phyloP scores from a whole-genome alignment of 2,329 filamentous ascomycete species.

The Hymenoscyphus albidus region DNA sequence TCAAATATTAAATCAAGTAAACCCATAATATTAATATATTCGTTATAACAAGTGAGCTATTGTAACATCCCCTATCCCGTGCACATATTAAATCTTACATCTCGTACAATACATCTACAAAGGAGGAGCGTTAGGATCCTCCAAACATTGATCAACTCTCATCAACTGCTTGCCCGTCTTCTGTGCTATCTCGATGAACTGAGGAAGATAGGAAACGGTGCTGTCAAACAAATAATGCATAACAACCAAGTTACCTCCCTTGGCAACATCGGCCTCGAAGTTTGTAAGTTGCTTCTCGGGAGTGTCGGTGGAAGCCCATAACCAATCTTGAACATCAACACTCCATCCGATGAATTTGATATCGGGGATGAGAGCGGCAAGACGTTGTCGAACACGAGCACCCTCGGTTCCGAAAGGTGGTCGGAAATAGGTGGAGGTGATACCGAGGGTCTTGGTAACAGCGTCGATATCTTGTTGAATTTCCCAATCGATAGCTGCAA shows the following conservation, averaged over 20 bases:
- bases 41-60: neutral
- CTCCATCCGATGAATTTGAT: slow-evolving; percentile 64
- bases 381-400: slow-evolving; percentile 60
- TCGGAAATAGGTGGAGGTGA: slow-evolving; percentile 56
- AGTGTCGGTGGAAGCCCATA: slow-evolving; percentile 58
- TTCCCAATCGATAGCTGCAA: slow-evolving; percentile 57
- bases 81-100: neutral
- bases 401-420: slow-evolving; percentile 67
- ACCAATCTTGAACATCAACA: slow-evolving; percentile 68
- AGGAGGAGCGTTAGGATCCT: slow-evolving; percentile 55
- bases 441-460: slow-evolving; percentile 38
- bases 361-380: slow-evolving; percentile 48
- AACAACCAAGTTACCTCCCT: slow-evolving; percentile 61
- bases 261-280: slow-evolving; percentile 59
- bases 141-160: slow-evolving; percentile 64
- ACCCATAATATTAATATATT: neutral
- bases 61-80: neutral
- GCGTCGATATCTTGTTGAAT: slow-evolving; percentile 53
- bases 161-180: slow-evolving; percentile 60
- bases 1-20: neutral
- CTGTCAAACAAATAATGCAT: slow-evolving; percentile 65
- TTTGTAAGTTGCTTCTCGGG: slow-evolving; percentile 64
- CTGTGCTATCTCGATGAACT: slow-evolving; percentile 64
- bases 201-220: slow-evolving; percentile 59
- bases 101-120: slow-evolving; percentile 15